Conservation (phyloP, 163 green algal species). For the Coccomyxa subellipsoidea region DNA sequence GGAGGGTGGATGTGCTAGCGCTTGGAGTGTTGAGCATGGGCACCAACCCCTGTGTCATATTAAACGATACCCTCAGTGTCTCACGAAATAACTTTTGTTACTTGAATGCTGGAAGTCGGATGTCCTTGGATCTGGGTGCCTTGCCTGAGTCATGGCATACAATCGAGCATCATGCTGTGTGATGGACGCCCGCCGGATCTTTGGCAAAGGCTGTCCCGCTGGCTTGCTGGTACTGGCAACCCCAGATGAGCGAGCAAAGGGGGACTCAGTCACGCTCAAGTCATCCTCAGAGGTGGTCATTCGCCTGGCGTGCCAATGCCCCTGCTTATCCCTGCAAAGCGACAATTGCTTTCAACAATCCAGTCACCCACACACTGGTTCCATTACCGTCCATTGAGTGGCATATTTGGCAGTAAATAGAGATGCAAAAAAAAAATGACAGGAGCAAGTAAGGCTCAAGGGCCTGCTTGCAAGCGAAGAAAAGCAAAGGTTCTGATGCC, state of each 20-base stretch:
- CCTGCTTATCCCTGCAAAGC: background rate
- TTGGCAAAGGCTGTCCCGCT: background rate
- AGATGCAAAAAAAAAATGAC: background rate
- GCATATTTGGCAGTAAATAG: too few species aligned
- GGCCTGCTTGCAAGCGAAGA: background rate
- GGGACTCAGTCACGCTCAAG: background rate
- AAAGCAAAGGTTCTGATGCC: background rate
- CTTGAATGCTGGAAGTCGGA: too few species aligned
- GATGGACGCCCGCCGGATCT: background rate
- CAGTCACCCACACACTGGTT: too few species aligned
- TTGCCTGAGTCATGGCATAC: conserved; percentile 1
- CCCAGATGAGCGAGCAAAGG: background rate
- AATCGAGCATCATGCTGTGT: background rate
- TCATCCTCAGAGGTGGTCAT: background rate
- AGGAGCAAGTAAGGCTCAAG: background rate
- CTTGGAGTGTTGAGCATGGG: conserved; percentile 5
- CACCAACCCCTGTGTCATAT: background rate
- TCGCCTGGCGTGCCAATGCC: background rate
- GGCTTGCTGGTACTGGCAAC: background rate
- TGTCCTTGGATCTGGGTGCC: too few species aligned
- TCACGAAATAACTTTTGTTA: too few species aligned
- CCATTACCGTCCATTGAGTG: too few species aligned
- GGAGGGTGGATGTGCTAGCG: background rate
- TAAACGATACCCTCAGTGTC: too few species aligned
- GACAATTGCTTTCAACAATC: background rate